phyloP scores from a whole-genome alignment of 176 grass and related monocot species.

The Hordeum marinum region DNA sequence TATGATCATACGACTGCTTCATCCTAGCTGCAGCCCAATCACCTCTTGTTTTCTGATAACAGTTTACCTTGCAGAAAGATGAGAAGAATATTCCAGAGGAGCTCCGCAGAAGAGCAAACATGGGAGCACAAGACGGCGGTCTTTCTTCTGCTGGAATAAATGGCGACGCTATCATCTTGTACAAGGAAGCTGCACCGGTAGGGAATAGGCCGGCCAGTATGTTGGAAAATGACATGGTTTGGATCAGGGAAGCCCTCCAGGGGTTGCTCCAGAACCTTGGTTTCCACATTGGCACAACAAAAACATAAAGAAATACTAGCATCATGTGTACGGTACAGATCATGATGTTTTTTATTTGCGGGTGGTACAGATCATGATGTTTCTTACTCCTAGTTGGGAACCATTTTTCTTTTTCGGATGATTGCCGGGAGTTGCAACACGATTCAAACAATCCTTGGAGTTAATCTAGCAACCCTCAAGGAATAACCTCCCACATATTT shows the following conservation, averaged over 20 bases:
- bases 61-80: neutral
- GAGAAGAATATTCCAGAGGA: neutral
- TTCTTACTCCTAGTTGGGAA: neutral
- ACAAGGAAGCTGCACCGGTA: neutral
- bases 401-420: neutral
- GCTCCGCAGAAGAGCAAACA: neutral
- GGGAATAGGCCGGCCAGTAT: neutral
- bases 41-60: neutral
- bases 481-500: too few species aligned
- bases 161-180: neutral
- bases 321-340: neutral
- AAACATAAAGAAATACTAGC: constrained; percentile 21
- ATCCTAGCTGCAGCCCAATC: neutral
- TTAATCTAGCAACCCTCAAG: too few species aligned
- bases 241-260: constrained; percentile 41
- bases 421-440: neutral
- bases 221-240: constrained; percentile 45
- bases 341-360: neutral
- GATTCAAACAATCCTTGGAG: too few species aligned
- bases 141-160: neutral
- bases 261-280: constrained; percentile 44
- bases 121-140: neutral
- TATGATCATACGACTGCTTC: neutral
- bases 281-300: constrained; percentile 33
- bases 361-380: too few species aligned